A percentile compares a stretch with the other conserved stretches of the same genome.
Evolutionary conservation across 78 protist genomes (phyloP).

Genomic region (Cyanophora paradoxa): DNA sequence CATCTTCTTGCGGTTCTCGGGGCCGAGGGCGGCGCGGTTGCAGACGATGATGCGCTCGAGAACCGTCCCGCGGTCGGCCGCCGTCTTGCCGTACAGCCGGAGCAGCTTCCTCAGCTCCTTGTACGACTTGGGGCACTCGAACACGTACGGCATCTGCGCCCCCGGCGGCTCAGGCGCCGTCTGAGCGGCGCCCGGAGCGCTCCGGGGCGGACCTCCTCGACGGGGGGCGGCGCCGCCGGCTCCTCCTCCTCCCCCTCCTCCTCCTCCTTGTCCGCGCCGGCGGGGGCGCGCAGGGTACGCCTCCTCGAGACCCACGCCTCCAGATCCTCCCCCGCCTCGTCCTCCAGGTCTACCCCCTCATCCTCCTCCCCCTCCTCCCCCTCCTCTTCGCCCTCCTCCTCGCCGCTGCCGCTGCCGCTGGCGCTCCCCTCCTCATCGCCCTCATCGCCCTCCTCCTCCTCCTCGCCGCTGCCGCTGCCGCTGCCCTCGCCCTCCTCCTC

Average conservation of each 20-base stretch:
- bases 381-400: constrained; percentile 11
- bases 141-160: constrained; percentile 7
- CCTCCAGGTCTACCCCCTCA: not conserved
- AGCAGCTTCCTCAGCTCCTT: not conserved
- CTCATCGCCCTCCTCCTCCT: constrained; percentile 22
- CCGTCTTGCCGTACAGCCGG: not conserved
- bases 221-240: not conserved
- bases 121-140: not conserved
- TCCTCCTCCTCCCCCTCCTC: not conserved
- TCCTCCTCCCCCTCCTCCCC: constrained; percentile 21
- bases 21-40: not conserved
- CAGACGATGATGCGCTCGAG: constrained; percentile 11
- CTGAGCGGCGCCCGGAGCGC: not conserved
- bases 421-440: constrained; percentile 29
- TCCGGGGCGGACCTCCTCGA: not conserved
- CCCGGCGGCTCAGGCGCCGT: not conserved
- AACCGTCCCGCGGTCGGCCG: not conserved
- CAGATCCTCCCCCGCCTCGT: not conserved
- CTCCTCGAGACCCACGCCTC: too few relatives aligned
- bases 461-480: constrained; percentile 8
- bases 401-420: too few relatives aligned
- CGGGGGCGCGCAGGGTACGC: too few relatives aligned
- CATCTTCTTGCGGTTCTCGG: constrained; percentile 14
- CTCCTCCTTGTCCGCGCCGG: not conserved
- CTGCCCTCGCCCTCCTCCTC: constrained; percentile 33